A percentile compares a stretch with the other conserved stretches of the same genome.
These are phyloP conservation scores for Ceratocystis ficicola DNA, from an alignment of 2,329 filamentous ascomycete species.

Conservation along the genomic window DNA sequence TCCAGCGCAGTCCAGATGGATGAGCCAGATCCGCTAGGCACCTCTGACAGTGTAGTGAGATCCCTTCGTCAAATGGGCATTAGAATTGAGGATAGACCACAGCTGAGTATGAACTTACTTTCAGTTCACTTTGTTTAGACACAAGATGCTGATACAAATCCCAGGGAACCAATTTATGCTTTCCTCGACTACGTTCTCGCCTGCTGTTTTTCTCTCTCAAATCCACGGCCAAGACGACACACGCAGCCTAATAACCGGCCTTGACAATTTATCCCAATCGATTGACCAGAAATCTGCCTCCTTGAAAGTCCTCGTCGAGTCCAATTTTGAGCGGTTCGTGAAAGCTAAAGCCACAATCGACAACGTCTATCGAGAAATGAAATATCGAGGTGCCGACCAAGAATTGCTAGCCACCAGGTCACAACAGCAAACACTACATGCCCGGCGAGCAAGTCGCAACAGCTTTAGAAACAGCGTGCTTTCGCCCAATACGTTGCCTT, in stretches of 20 bases:
- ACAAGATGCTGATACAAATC: slow-evolving; percentile 11
- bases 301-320: slow-evolving; percentile 89
- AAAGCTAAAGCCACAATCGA: slow-evolving; percentile 96
- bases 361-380: slow-evolving; percentile 98
- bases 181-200: slow-evolving; percentile 91
- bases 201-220: slow-evolving; percentile 80
- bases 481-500: slow-evolving; percentile 27
- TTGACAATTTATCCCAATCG: slow-evolving; percentile 75
- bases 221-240: slow-evolving; percentile 81
- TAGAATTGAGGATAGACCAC: slow-evolving; percentile 70
- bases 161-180: slow-evolving; percentile 83
- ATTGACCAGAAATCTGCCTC: slow-evolving; percentile 98
- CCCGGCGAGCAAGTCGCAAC: slow-evolving; percentile 20
- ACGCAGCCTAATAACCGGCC: slow-evolving; percentile 62
- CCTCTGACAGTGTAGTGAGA: slow-evolving; percentile 71
- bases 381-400: slow-evolving; percentile 49
- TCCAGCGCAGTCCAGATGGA: slow-evolving; percentile 75
- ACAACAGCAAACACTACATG: slow-evolving; percentile 43
- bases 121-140: slow-evolving; percentile 10
- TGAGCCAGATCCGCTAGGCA: slow-evolving; percentile 85
- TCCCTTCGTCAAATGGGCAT: slow-evolving; percentile 65
- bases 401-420: slow-evolving; percentile 46
- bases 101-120: slow-evolving; percentile 48
- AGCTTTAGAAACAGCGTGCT: slow-evolving; percentile 24
- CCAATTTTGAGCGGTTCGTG: slow-evolving; percentile 97